Evolutionary conservation across 805 yeast genomes (phyloP).

Genomic region (Candida insectalens): DNA sequence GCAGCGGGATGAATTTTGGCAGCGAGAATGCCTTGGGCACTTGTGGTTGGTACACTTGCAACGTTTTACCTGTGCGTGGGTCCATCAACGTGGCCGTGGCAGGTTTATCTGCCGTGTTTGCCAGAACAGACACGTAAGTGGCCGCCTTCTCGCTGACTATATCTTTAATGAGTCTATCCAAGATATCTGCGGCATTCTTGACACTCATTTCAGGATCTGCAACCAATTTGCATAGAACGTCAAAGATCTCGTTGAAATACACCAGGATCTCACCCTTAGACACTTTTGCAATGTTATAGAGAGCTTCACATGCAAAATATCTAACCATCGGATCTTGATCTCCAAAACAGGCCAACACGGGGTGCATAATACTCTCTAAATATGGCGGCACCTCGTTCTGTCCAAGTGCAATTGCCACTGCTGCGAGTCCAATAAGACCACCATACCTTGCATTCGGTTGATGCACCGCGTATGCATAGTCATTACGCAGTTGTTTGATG

Average conservation of each 20-base stretch:
- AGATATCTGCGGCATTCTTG: conserved; percentile 88
- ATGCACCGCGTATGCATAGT: conserved; percentile 74
- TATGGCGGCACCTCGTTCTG: conserved; percentile 72
- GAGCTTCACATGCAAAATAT: conserved; percentile 92
- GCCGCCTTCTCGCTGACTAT: conserved; percentile 93
- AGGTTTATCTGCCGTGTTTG: conserved; percentile 27
- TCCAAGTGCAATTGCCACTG: conserved; percentile 90
- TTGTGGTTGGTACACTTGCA: conserved; percentile 52
- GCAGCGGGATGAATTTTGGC: conserved; percentile 81
- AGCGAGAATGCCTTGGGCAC: conserved; percentile 65
- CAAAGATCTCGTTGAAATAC: conserved; percentile 91
- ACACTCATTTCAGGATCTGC: conserved; percentile 89
- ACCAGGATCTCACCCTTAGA: conserved; percentile 90
- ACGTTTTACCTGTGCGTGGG: conserved; percentile 42
- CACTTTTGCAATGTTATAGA: conserved; percentile 92
- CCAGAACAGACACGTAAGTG: conserved; percentile 65
- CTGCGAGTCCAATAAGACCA: conserved; percentile 91
- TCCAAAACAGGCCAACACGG: conserved; percentile 90
- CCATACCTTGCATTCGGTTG: conserved; percentile 89
- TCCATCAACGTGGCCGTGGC: conserved; percentile 36
- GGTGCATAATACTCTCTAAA: conserved; percentile 79
- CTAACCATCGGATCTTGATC: conserved; percentile 97
- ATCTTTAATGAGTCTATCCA: conserved; percentile 85
- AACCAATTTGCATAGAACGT: conserved; percentile 79
- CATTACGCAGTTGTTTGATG: conserved; percentile 67